Percentiles rank a stretch among this genome's conserved stretches.
These are phyloP conservation scores for Jaltomata sinuosa DNA, from an alignment of 257 asterid species.

Conservation along the genomic window DNA sequence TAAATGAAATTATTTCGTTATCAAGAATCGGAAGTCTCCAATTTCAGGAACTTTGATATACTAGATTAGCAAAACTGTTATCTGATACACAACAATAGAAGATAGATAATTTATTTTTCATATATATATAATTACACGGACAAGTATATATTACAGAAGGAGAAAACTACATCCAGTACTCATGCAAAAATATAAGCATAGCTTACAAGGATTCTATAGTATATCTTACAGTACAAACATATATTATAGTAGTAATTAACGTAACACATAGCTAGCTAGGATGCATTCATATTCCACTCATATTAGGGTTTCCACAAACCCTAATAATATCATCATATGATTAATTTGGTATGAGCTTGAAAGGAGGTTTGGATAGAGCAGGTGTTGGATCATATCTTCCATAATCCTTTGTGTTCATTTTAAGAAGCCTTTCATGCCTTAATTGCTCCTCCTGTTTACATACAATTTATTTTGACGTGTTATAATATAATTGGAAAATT, in stretches of 20 bases:
- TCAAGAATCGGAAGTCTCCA: neutral
- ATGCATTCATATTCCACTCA: neutral
- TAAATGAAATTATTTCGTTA: neutral
- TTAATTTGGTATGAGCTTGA: slow-evolving; percentile 72
- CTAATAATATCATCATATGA: neutral
- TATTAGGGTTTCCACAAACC: neutral
- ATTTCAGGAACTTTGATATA: neutral
- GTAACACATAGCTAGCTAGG: neutral
- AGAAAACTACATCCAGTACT: neutral
- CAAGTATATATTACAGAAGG: neutral
- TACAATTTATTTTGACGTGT: neutral
- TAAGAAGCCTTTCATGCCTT: slow-evolving; percentile 40
- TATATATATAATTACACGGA: neutral
- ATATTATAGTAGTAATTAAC: neutral
- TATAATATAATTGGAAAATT: neutral
- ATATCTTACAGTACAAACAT: neutral
- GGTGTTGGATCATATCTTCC: slow-evolving; percentile 78
- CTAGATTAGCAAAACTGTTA: neutral
- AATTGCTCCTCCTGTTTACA: neutral
- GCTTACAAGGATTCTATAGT: neutral
- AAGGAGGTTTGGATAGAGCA: slow-evolving; percentile 55
- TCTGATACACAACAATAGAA: neutral
- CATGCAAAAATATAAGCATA: neutral
- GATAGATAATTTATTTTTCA: neutral
- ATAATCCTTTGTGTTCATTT: slow-evolving; percentile 60